These are phyloP conservation scores for Berberis vulgaris DNA, from an alignment of 164 flowering plant species.

Conservation along the genomic window DNA sequence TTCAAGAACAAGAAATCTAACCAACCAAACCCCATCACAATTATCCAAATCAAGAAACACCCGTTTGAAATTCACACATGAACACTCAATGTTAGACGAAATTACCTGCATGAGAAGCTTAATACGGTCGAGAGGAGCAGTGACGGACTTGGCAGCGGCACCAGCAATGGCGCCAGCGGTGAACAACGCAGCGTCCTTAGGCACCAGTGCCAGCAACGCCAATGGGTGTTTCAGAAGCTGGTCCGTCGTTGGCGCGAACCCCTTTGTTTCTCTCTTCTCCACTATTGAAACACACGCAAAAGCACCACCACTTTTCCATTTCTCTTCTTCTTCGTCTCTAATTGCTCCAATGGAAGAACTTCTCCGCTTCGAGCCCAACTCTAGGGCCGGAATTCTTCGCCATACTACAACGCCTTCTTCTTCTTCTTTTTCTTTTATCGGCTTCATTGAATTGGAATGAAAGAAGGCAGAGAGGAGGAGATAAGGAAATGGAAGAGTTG, in stretches of 20 bases:
- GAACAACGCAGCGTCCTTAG: constrained; percentile 71
- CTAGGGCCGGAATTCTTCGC: constrained; percentile 27
- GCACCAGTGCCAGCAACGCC: constrained; percentile 55
- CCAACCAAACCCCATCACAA: neutral
- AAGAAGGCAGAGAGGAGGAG: neutral
- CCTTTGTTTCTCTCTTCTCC: constrained; percentile 29
- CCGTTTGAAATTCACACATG: neutral
- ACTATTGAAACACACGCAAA: constrained; percentile 42
- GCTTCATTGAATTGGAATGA: constrained; percentile 15
- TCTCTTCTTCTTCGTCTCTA: constrained; percentile 15
- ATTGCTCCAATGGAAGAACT: constrained; percentile 1
- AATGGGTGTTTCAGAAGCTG: constrained; percentile 79
- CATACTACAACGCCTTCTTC: constrained; percentile 29
- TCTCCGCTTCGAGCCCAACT: constrained; percentile 2
- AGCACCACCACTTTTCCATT: constrained; percentile 9
- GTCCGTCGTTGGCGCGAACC: constrained; percentile 34
- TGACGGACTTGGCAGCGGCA: constrained; percentile 77
- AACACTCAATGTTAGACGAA: too few relatives aligned
- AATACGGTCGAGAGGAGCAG: constrained; percentile 68
- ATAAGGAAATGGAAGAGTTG: constrained; percentile 10
- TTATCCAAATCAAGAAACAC: neutral
- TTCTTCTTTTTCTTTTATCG: constrained; percentile 6
- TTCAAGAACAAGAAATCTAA: too few relatives aligned
- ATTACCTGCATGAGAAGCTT: constrained; percentile 29
- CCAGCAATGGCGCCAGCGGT: constrained; percentile 86